Percentiles rank a stretch among this genome's conserved stretches.
Conservation (phyloP, 306 rosid species). For the Alnus glutinosa region DNA sequence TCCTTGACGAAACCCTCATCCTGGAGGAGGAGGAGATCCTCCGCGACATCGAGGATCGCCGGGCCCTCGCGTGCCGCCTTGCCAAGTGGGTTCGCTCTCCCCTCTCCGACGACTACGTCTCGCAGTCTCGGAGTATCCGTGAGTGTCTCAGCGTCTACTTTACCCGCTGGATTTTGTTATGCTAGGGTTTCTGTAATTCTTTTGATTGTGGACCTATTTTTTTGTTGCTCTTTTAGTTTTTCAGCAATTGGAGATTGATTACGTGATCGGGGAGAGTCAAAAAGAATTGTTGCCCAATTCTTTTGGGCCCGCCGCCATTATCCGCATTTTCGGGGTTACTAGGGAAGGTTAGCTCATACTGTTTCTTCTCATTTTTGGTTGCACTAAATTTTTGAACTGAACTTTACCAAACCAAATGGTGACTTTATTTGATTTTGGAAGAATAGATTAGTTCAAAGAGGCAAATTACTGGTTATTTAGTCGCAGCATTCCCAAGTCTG, state of each 20-base stretch:
- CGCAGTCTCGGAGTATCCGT: constrained; percentile 64
- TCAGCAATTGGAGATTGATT: constrained; percentile 95
- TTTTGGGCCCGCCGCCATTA: constrained; percentile 80
- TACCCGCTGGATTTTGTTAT: neutral
- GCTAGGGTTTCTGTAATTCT: constrained; percentile 39
- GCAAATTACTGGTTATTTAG: neutral
- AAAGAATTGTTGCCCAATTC: constrained; percentile 63
- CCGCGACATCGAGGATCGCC: constrained; percentile 83
- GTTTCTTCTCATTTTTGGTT: constrained; percentile 13
- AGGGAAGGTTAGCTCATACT: constrained; percentile 65
- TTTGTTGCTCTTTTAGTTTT: constrained; percentile 47
- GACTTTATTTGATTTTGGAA: neutral
- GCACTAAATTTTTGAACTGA: neutral
- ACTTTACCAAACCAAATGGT: neutral
- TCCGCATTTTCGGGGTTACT: constrained; percentile 91
- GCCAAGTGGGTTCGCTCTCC: constrained; percentile 83
- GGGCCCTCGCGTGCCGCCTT: constrained; percentile 62
- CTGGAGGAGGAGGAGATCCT: constrained; percentile 75
- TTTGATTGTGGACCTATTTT: constrained; percentile 14
- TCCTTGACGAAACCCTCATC: constrained; percentile 70
- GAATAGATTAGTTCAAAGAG: neutral
- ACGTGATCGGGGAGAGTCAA: constrained; percentile 74
- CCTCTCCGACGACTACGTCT: constrained; percentile 51
- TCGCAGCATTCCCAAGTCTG: neutral
- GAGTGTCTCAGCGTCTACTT: constrained; percentile 24